Evolutionary conservation across 495 filamentous ascomycete species (phyloP).

Genomic region (Talaromyces ruber): DNA sequence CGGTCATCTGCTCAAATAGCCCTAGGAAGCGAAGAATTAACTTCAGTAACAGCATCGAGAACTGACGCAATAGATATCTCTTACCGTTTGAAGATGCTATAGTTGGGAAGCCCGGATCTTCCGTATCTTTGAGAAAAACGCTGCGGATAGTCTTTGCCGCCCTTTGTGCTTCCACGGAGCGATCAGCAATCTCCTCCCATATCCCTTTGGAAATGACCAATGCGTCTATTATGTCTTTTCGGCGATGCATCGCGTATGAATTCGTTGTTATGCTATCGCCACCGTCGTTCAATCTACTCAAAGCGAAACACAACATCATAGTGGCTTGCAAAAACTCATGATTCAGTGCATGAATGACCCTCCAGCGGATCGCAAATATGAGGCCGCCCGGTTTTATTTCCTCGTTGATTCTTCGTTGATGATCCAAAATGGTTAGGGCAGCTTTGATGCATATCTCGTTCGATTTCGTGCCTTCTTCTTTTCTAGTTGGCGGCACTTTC

Average conservation of each 20-base stretch:
- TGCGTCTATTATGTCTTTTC: constrained; percentile 3
- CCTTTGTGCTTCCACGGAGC: constrained; percentile 1
- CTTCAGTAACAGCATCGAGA: not conserved
- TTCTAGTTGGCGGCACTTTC: constrained; percentile 1
- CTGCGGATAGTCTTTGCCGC: not conserved
- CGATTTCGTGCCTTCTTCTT: constrained; percentile 7
- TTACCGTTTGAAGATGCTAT: not conserved
- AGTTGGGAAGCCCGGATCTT: not conserved
- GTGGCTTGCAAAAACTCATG: constrained; percentile 29
- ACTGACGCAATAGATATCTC: not conserved
- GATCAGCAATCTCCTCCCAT: not conserved
- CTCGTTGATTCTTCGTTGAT: constrained; percentile 18
- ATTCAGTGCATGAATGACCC: constrained; percentile 20
- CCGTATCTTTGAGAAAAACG: not conserved
- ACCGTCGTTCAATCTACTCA: not conserved
- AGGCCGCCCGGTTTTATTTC: constrained; percentile 20
- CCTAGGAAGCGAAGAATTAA: not conserved
- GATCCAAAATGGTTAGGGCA: constrained; percentile 22
- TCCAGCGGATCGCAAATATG: constrained; percentile 24
- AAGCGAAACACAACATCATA: constrained; percentile 25
- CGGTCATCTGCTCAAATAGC: not conserved
- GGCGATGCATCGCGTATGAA: not conserved
- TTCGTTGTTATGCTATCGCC: not conserved
- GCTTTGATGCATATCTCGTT: constrained; percentile 27
- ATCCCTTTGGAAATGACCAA: not conserved